Evolutionary conservation across 2,329 filamentous ascomycete genomes (phyloP).

Genomic region (Nigrograna mackinnonii): DNA sequence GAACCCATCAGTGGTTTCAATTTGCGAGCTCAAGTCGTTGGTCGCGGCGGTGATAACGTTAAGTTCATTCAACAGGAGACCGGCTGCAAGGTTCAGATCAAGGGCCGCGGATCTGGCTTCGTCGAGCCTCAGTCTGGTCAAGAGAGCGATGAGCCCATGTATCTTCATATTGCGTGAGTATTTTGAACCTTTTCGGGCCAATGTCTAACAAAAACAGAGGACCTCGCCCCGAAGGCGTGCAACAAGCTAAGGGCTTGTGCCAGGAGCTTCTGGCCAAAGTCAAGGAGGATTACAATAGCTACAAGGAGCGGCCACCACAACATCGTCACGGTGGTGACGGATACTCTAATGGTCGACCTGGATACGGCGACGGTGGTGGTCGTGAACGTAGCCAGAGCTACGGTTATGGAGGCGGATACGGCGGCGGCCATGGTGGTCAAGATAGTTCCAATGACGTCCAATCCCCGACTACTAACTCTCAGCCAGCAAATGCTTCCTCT

Average conservation of each 20-base stretch:
- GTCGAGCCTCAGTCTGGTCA: conserved; percentile 84
- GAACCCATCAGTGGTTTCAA: conserved; percentile 96
- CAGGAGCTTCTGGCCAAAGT: conserved; percentile 87
- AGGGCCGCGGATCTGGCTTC: conserved; percentile 92
- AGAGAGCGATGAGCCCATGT: conserved; percentile 97
- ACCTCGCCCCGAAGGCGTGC: conserved; percentile 83
- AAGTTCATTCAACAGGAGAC: conserved; percentile 98
- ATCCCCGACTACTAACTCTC: conserved; percentile 42
- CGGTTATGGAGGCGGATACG: conserved; percentile 41
- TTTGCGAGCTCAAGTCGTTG: conserved; percentile 92
- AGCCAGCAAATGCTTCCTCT: conserved; percentile 68
- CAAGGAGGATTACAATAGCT: conserved; percentile 82
- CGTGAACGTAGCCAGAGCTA: conserved; percentile 46
- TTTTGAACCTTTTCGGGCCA: background rate
- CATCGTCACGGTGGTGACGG: conserved; percentile 48
- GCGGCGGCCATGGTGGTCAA: conserved; percentile 31
- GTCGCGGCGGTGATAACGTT: conserved; percentile 90
- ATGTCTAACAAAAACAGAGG: conserved; percentile 59
- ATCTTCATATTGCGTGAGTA: conserved; percentile 86
- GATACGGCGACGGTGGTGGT: conserved; percentile 46
- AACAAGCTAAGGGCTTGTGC: conserved; percentile 85
- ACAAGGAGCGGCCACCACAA: conserved; percentile 71
- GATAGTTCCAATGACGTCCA: conserved; percentile 34
- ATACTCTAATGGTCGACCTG: conserved; percentile 28
- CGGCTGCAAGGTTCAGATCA: conserved; percentile 95